phyloP scores from a whole-genome alignment of 1,284 basidiomycete species.

The Rhizoctonia solani region DNA sequence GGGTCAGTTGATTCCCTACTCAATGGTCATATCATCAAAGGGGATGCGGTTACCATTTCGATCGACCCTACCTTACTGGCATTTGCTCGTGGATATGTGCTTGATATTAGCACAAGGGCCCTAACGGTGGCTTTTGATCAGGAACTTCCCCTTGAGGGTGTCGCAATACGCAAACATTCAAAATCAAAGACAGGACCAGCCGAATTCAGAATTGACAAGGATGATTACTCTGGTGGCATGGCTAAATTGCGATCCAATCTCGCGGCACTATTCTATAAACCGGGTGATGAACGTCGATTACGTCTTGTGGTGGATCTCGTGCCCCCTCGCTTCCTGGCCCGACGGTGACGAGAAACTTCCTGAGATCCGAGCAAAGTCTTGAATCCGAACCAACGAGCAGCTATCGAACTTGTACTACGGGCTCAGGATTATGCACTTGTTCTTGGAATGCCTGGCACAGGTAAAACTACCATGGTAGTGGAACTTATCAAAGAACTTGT shows the following conservation, averaged over 20 bases:
- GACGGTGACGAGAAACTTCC: conserved; percentile 42
- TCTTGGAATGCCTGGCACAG: conserved; percentile 97
- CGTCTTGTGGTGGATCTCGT: conserved; percentile 82
- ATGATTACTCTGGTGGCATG: conserved; percentile 88
- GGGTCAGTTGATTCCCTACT: conserved; percentile 56
- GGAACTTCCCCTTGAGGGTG: conserved; percentile 61
- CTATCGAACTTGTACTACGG: conserved; percentile 73
- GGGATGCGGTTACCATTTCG: conserved; percentile 82
- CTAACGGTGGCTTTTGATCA: conserved; percentile 84
- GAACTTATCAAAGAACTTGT: conserved; percentile 84
- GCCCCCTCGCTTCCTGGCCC: conserved; percentile 60
- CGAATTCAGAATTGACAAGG: conserved; percentile 89
- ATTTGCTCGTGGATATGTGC: conserved; percentile 81
- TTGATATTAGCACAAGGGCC: conserved; percentile 65
- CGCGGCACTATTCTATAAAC: conserved; percentile 83
- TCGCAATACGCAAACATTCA: conserved; percentile 50
- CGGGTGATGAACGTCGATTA: conserved; percentile 65
- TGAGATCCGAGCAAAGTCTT: conserved; percentile 48
- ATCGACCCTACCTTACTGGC: conserved; percentile 84
- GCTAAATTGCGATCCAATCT: conserved; percentile 88
- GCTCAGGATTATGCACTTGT: conserved; percentile 91
- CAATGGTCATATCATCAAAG: conserved; percentile 74
- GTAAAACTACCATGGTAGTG: conserved; percentile 95
- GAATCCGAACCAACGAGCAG: conserved; percentile 76
- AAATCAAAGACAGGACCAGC: conserved; percentile 23